These are phyloP conservation scores for Groenewaldozyma sp. DNA, from an alignment of 1,139 yeast species.

Conservation along the genomic window DNA sequence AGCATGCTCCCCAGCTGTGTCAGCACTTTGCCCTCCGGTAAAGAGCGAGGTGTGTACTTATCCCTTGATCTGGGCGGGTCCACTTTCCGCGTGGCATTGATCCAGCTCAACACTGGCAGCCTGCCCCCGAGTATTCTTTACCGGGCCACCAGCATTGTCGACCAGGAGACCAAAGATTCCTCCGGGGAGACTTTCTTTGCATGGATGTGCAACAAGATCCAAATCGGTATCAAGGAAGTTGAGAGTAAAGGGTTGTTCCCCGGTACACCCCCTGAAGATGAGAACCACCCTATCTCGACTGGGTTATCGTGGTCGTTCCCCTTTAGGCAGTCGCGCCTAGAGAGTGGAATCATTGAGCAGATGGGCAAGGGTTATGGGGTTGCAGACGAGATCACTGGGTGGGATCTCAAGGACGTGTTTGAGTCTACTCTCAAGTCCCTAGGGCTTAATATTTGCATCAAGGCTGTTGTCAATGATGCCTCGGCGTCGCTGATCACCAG, in stretches of 20 bases:
- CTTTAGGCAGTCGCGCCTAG: conserved; percentile 36
- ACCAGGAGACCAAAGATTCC: conserved; percentile 17
- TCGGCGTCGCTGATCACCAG: conserved; percentile 77
- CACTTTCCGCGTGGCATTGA: conserved; percentile 74
- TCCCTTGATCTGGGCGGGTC: conserved; percentile 90
- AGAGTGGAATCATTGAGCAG: conserved; percentile 61
- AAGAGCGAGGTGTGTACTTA: conserved; percentile 61
- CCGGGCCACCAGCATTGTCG: conserved; percentile 15
- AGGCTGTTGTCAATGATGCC: conserved; percentile 83
- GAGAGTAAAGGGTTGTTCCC: conserved; percentile 29
- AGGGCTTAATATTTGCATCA: conserved; percentile 49
- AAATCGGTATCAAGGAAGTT: conserved; percentile 45
- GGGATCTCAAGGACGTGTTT: conserved; percentile 59
- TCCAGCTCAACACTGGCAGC: conserved; percentile 50
- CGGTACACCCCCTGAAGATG: conserved; percentile 27
- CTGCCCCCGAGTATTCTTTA: conserved; percentile 21
- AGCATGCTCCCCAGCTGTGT: conserved; percentile 70
- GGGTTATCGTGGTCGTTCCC: conserved; percentile 30
- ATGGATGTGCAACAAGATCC: conserved; percentile 46
- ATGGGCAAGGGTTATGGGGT: conserved; percentile 91
- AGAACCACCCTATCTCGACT: conserved; percentile 16
- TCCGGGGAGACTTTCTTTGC: conserved; percentile 55
- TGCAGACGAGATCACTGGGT: conserved; percentile 55
- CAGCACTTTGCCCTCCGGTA: conserved; percentile 61
- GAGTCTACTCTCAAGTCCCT: conserved; percentile 49